These are phyloP conservation scores for Termitomyces sp. DNA, from an alignment of 768 basidiomycete genomes.

Conservation along the genomic window DNA sequence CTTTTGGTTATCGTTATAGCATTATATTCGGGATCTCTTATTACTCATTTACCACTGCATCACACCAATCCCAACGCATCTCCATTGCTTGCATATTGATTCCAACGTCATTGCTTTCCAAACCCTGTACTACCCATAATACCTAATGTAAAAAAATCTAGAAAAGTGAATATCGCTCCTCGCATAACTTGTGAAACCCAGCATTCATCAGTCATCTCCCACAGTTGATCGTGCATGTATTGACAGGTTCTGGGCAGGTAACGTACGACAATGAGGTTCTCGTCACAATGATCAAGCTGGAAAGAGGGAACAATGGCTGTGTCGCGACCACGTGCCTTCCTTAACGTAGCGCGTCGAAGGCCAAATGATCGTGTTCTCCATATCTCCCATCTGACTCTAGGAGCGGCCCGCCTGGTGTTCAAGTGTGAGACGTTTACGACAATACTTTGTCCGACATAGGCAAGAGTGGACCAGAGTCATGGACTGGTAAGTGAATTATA, in stretches of 20 bases:
- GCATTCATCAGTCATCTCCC: not conserved
- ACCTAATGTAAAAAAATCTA: not conserved
- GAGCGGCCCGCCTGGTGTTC: not conserved
- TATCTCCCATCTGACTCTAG: constrained; percentile 1
- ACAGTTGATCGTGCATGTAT: not conserved
- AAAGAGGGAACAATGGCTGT: constrained; percentile 10
- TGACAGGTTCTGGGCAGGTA: not conserved
- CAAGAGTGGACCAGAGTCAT: not conserved
- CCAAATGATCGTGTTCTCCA: not conserved
- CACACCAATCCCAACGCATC: constrained; percentile 4
- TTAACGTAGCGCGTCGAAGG: constrained; percentile 12
- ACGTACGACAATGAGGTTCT: constrained; percentile 11
- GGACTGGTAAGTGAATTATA: not conserved
- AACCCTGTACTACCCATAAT: constrained; percentile 1
- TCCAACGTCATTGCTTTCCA: constrained; percentile 12
- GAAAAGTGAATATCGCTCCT: not conserved
- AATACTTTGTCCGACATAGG: not conserved
- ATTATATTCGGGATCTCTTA: constrained; percentile 8
- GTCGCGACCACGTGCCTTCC: constrained; percentile 38
- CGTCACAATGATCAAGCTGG: not conserved
- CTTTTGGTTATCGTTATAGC: constrained; percentile 28
- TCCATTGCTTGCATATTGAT: constrained; percentile 6
- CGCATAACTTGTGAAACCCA: not conserved
- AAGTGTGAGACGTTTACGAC: not conserved
- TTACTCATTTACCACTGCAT: constrained; percentile 6